These are phyloP conservation scores for Nematocida sp. DNA, from an alignment of 371 early-diverging fungal genomes.

Conservation along the genomic window DNA sequence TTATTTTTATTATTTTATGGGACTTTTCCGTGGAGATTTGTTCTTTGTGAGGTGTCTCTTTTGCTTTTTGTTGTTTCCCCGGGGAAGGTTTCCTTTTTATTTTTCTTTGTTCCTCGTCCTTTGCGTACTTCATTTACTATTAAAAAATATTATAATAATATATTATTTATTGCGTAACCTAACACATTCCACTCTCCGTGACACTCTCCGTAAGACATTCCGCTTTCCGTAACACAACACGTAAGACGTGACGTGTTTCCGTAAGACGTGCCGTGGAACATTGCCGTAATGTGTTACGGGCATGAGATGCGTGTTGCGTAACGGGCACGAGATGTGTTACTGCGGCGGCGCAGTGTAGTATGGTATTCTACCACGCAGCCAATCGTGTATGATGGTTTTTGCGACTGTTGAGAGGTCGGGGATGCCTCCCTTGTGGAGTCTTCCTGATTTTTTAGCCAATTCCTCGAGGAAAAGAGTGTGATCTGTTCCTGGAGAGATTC, in stretches of 20 bases:
- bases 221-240: too few species aligned
- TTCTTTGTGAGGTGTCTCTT: neutral
- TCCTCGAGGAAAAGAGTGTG: constrained; percentile 81
- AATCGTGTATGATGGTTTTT: constrained; percentile 94
- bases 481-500: constrained; percentile 68
- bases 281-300: too few species aligned
- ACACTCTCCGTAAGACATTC: constrained; percentile 58
- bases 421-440: constrained; percentile 88
- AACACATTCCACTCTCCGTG: constrained; percentile 33
- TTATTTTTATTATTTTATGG: neutral
- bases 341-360: constrained; percentile 81
- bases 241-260: too few species aligned
- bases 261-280: too few species aligned
- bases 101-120: too few species aligned
- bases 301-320: too few species aligned
- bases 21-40: neutral
- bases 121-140: too few species aligned
- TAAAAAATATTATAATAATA: too few species aligned
- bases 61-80: too few species aligned
- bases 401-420: constrained; percentile 83
- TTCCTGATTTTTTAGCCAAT: constrained; percentile 79
- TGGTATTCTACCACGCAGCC: constrained; percentile 93
- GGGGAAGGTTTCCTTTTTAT: too few species aligned
- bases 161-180: too few species aligned
- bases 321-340: too few species aligned